Base-by-base conservation (phyloP, 345 rosid species). In the Zanthoxylum bungeanum region DNA sequence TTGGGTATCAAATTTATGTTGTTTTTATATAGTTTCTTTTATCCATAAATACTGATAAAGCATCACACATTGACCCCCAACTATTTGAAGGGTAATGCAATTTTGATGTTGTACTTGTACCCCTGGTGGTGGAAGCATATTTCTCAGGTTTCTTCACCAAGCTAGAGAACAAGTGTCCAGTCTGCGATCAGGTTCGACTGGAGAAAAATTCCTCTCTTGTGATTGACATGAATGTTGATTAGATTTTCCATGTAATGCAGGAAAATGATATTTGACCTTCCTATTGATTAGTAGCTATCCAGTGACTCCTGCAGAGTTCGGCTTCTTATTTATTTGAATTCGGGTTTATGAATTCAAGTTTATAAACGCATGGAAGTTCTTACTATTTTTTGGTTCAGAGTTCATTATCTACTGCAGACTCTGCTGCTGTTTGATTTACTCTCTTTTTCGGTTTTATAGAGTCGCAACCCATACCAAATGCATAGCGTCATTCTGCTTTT, bases 221-320 rank as follows among this genome's bases (percentile, higher is more conserved):
- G n/a, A n/a, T n/a, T n/a, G n/a, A n/a, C n/a, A n/a, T n/a, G n/a
- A n/a, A n/a, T n/a, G n/a, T n/a, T n/a, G n/a, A n/a, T n/a, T n/a
- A n/a, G n/a, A 52, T 53, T 46, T 40, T 67, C 27, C 51, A 49
- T 34, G 49, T 31, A 47, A 42, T 86, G 86, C 94, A 93, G 98
- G 97, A 89, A 72, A 88, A n/a, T 89, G 97, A 71, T 84, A 71
- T 83, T 87, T 39, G 84, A 86, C 73, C 77, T 82, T 76, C 85
- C 86, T 30, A 74, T 79, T 57, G 86, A 85, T 64, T 88, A 84
- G 84, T 42, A 58, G 42, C 37, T 36, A n/a, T n/a, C 50, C 77
- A 52, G 57, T 52, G 42, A 72, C 28, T 58, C 44, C 69, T 50
- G 60, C 58, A 65, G 70, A 69, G 72, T 34, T 68, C 51, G 28